phyloP scores from a whole-genome alignment of 106 monocot species.

The Alisma plantagoaquatica region DNA sequence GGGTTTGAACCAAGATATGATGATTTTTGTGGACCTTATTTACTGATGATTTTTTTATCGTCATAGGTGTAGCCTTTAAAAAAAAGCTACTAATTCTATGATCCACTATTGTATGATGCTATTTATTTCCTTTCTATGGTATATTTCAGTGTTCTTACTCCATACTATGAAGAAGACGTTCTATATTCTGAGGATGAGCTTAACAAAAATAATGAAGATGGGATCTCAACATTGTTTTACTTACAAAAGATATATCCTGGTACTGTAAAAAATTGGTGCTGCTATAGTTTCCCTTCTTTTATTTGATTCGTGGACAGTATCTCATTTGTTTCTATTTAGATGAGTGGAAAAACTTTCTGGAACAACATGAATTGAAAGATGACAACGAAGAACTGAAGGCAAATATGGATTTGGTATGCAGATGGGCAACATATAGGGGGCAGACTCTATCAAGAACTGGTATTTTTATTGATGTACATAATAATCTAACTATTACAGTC shows the following conservation, averaged over 20 bases:
- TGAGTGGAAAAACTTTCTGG: conserved; percentile 82
- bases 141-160: conserved; percentile 73
- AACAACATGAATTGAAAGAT: conserved; percentile 25
- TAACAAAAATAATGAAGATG: conserved; percentile 80
- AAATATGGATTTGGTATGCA: conserved; percentile 37
- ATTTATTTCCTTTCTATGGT: not conserved
- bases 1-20: too few species aligned
- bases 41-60: too few species aligned
- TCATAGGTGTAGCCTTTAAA: too few species aligned
- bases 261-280: conserved; percentile 5
- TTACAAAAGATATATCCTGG: conserved; percentile 87
- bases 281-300: not conserved
- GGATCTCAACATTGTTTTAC: conserved; percentile 85
- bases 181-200: conserved; percentile 89
- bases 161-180: conserved; percentile 87
- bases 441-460: conserved; percentile 91
- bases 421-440: conserved; percentile 83
- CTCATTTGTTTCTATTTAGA: conserved; percentile 21
- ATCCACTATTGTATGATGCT: not conserved
- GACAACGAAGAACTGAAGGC: conserved; percentile 29
- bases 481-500: not conserved
- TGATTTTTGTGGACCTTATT: too few species aligned
- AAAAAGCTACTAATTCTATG: not conserved
- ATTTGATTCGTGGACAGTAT: not conserved
- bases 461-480: not conserved